These are phyloP conservation scores for Arthrobotrys sphaeroides DNA, from an alignment of 2,329 filamentous ascomycete genomes.

Conservation along the genomic window DNA sequence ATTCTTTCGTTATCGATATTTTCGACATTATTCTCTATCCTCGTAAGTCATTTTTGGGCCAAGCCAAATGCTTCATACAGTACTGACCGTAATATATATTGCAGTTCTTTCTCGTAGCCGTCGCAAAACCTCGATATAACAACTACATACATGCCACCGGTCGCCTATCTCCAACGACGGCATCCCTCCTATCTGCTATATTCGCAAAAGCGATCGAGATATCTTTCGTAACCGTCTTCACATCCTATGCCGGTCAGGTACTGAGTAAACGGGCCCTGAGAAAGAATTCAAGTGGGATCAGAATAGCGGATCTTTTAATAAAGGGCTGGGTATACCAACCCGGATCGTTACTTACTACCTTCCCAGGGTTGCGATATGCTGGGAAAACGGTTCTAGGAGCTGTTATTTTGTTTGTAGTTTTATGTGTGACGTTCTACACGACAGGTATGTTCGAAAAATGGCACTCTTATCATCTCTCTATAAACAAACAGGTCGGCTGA, in stretches of 20 bases:
- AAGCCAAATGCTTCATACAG: neutral
- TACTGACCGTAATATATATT: neutral
- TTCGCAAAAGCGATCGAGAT: slow-evolving; percentile 81
- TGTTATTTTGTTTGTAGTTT: slow-evolving; percentile 32
- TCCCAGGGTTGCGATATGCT: slow-evolving; percentile 33
- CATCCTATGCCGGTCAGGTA: slow-evolving; percentile 78
- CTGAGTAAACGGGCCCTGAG: slow-evolving; percentile 75
- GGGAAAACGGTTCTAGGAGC: slow-evolving; percentile 36
- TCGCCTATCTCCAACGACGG: slow-evolving; percentile 62
- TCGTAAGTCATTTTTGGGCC: slow-evolving; percentile 11
- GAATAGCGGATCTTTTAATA: slow-evolving; percentile 80
- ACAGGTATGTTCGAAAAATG: slow-evolving; percentile 17
- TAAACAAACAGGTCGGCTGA: neutral
- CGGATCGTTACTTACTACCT: slow-evolving; percentile 32
- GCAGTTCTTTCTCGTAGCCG: slow-evolving; percentile 43
- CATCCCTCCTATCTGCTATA: slow-evolving; percentile 73
- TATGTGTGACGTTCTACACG: slow-evolving; percentile 48
- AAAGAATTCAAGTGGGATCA: slow-evolving; percentile 71
- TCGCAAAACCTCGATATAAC: slow-evolving; percentile 39
- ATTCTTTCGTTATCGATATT: slow-evolving; percentile 46
- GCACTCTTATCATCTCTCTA: neutral
- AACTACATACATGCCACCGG: slow-evolving; percentile 40
- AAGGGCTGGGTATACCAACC: slow-evolving; percentile 72
- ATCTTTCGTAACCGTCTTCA: slow-evolving; percentile 79
- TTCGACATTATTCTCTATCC: slow-evolving; percentile 36